These are phyloP conservation scores for Acanthamoeba sp. DNA, from an alignment of 208 protist species.

Conservation along the genomic window DNA sequence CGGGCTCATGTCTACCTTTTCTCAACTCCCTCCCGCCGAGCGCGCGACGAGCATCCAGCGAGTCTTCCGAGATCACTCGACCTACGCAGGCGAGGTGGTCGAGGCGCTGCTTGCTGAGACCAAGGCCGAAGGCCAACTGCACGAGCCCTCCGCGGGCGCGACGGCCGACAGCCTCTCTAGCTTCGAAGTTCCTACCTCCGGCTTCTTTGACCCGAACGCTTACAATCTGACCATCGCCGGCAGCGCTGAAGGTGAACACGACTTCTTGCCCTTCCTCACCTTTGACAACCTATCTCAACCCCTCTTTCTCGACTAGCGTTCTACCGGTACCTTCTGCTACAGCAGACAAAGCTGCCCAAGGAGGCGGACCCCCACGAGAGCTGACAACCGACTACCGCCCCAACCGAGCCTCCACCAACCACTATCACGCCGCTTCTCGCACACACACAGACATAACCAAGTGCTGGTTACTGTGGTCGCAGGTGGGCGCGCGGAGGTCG, in stretches of 20 bases:
- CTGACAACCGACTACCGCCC: neutral
- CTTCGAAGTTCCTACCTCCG: neutral
- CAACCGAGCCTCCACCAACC: neutral
- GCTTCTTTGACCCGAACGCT: neutral
- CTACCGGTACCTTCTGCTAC: neutral
- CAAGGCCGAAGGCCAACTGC: neutral
- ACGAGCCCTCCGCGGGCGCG: neutral
- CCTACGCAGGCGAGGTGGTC: neutral
- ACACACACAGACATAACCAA: neutral
- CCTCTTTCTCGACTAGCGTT: neutral
- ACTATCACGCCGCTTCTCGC: neutral
- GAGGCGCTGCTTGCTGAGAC: neutral
- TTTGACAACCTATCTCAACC: constrained; percentile 4
- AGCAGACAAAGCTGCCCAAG: neutral
- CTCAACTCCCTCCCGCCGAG: neutral
- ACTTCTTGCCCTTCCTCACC: constrained; percentile 4
- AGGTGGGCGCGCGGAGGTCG: neutral
- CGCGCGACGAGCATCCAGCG: neutral
- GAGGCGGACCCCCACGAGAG: neutral
- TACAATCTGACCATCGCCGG: neutral
- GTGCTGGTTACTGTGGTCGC: neutral
- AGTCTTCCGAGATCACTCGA: neutral
- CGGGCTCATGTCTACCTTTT: neutral
- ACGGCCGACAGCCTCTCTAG: neutral
- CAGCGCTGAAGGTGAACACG: neutral